A percentile compares a stretch with the other conserved stretches of the same genome.
Evolutionary conservation across 129 eudicot genomes (phyloP).

Genomic region (Pulicaria dysenterica): DNA sequence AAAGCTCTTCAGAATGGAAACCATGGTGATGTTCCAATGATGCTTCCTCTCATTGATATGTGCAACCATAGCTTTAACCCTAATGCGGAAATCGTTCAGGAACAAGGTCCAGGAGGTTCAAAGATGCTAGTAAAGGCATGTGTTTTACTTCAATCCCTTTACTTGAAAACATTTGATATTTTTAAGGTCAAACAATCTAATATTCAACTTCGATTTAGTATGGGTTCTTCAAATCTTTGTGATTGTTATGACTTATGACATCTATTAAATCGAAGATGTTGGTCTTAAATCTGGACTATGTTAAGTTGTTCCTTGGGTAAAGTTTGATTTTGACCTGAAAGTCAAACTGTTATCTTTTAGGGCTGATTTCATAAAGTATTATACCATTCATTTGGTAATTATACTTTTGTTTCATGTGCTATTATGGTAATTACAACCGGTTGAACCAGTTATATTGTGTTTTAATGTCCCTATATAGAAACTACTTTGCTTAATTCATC

Average conservation of each 20-base stretch:
- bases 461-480: no score
- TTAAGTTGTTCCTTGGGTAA: not conserved
- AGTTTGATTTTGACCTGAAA: not conserved
- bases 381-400: no score
- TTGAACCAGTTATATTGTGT: no score
- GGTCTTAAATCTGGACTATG: not conserved
- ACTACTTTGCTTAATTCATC: no score
- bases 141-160: not conserved
- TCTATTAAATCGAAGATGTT: not conserved
- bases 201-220: not conserved
- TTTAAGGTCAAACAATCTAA: not conserved
- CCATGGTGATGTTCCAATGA: constrained; percentile 61
- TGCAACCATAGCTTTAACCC: constrained; percentile 94
- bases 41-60: constrained; percentile 98
- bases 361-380: no score
- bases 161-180: not conserved
- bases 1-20: constrained; percentile 53
- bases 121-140: constrained; percentile 74
- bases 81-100: constrained; percentile 87
- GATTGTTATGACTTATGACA: not conserved
- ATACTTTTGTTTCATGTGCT: no score
- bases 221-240: not conserved
- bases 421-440: no score
- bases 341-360: not conserved
- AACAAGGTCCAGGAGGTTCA: constrained; percentile 41